phyloP scores from a whole-genome alignment of 2,329 filamentous ascomycete species.

The Atkinsonella hypoxylon region DNA sequence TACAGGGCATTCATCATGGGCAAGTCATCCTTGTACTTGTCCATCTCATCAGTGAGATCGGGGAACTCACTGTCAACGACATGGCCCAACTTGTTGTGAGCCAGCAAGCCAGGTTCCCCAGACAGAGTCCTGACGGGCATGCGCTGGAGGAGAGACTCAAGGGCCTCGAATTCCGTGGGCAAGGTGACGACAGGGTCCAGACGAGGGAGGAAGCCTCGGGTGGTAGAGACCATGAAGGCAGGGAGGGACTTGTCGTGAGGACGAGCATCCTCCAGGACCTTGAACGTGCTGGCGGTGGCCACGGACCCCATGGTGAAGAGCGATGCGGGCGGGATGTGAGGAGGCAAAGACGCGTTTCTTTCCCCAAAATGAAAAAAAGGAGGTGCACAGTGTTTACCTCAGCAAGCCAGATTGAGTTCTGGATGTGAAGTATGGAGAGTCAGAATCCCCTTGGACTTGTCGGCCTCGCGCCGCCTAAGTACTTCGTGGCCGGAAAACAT shows the following conservation, averaged over 20 bases:
- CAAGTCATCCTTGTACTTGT: slow-evolving; percentile 61
- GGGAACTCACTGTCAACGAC: slow-evolving; percentile 63
- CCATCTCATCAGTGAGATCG: slow-evolving; percentile 61
- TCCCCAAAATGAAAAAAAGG: not conserved
- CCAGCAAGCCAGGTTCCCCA: slow-evolving; percentile 67
- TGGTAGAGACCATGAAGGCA: slow-evolving; percentile 69
- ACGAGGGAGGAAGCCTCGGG: slow-evolving; percentile 62
- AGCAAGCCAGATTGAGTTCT: not conserved
- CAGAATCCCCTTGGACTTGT: slow-evolving; percentile 2
- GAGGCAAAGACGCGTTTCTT: too few relatives aligned
- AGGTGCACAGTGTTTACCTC: not conserved
- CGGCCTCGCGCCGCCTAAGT: slow-evolving; percentile 29
- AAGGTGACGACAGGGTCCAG: slow-evolving; percentile 50
- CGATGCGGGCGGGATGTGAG: too few relatives aligned
- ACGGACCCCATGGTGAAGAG: slow-evolving; percentile 29
- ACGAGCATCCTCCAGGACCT: slow-evolving; percentile 50
- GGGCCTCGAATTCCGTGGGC: slow-evolving; percentile 58
- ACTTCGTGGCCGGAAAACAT: slow-evolving; percentile 35
- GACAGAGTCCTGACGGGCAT: slow-evolving; percentile 69
- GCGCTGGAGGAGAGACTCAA: slow-evolving; percentile 60
- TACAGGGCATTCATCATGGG: slow-evolving; percentile 78
- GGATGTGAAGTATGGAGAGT: not conserved
- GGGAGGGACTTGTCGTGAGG: slow-evolving; percentile 52
- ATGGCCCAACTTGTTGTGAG: slow-evolving; percentile 59
- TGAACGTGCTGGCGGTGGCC: slow-evolving; percentile 30